Evolutionary conservation across 257 asterid genomes (phyloP).

Genomic region (Ehretia macrophylla): DNA sequence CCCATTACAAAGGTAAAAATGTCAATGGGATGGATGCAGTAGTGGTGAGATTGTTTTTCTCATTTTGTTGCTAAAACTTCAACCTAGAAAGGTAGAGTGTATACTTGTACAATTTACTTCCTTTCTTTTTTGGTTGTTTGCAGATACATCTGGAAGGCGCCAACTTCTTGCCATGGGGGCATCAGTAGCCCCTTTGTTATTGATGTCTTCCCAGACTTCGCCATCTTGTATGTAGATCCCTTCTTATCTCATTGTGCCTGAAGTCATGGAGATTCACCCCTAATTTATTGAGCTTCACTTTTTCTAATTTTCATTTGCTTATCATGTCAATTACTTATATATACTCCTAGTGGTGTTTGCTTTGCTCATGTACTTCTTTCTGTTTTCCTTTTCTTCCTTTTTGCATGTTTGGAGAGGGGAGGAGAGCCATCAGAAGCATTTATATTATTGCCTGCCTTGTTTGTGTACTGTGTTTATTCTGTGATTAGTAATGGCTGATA

Average conservation of each 20-base stretch:
- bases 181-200: not conserved
- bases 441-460: not conserved
- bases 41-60: too few relatives aligned
- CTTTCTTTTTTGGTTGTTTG: not conserved
- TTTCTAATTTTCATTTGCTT: not conserved
- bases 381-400: not conserved
- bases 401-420: too few relatives aligned
- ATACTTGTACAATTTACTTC: not conserved
- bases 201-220: not conserved
- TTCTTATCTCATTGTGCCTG: not conserved
- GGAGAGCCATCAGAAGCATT: not conserved
- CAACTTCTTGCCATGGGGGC: conserved; percentile 3
- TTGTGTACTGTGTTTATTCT: conserved; percentile 10
- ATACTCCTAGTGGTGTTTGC: too few relatives aligned
- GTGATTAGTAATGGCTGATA: conserved; percentile 27
- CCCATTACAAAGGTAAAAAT: too few relatives aligned
- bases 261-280: not conserved
- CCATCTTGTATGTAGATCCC: not conserved
- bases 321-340: not conserved
- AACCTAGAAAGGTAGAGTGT: too few relatives aligned
- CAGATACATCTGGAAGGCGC: conserved; percentile 2
- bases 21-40: not conserved
- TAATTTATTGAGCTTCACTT: not conserved
- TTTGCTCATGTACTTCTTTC: not conserved
- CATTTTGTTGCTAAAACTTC: not conserved